Evolutionary conservation across 345 rosid genomes (phyloP), one percentile per base, ranked within the genome.

Genomic region (Populus nigra): DNA sequence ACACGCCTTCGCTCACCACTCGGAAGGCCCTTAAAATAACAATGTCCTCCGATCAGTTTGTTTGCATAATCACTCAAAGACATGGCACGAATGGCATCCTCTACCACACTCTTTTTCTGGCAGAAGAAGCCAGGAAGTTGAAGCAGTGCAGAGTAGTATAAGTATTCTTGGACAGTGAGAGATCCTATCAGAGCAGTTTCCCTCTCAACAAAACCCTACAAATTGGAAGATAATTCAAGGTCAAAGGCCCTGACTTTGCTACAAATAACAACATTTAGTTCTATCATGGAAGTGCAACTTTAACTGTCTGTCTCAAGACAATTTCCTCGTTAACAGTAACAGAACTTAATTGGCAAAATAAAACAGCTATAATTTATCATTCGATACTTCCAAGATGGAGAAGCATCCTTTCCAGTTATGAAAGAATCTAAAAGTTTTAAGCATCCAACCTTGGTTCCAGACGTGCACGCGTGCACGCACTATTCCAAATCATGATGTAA

Each of bases 41-140:
- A 94, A 65, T 94, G 99, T 65, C 99, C 96, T 75, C 99, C 98
- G 53, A 96, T 96, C 81, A 96, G 83, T 82, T 94, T 96, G 87
- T 96, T 94, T 71, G 93, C 98, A 82, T 90, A 92, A 76, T 94
- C 98, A 81, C 83, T 79, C 84, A 96, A 78, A 73, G 99, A 96
- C 99, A 96, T 96, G 16, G 97, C 97, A 63, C 89, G 97, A 35
- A 96, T 96, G 33, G 99, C 99, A 82, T 96, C 99, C 94, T 94
- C 99, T 45, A 96, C 99, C 57, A 92, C 92, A 76, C 85, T 82
- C 85, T 87, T 94, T 87, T 90, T 96, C 88, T 90, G 93, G 87
- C 89, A 92, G 84, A 96, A 90, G 68, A 96, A 94, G 65, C 98
- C 98, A 5, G 97, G 98, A 74, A 96, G 98, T 80, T 96, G 99